phyloP scores from a whole-genome alignment of 768 basidiomycete species.

The Amanita phalloides region DNA sequence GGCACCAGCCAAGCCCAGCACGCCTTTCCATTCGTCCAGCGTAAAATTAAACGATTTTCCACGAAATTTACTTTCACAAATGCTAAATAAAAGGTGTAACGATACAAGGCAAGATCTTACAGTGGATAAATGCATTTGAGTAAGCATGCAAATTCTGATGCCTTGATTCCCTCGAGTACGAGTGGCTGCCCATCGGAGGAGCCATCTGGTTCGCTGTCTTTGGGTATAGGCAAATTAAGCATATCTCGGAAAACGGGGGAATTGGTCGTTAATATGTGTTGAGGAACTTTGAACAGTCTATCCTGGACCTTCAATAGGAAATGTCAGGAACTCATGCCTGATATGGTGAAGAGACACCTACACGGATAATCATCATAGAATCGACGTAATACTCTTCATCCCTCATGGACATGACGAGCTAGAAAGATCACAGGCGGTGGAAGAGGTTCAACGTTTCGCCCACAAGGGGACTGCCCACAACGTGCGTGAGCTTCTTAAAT shows the following conservation, averaged over 20 bases:
- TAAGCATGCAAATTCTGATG: constrained; percentile 7
- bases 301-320: neutral
- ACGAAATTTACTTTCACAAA: neutral
- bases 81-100: neutral
- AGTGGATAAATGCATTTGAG: constrained; percentile 13
- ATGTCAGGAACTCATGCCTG: no score
- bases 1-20: neutral
- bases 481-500: no score
- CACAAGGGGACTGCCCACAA: no score
- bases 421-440: no score
- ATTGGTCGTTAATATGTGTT: neutral
- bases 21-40: constrained; percentile 1
- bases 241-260: constrained; percentile 1
- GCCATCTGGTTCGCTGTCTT: neutral
- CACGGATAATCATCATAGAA: neutral
- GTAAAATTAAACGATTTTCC: neutral
- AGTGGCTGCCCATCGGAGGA: constrained; percentile 3
- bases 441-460: neutral
- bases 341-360: neutral
- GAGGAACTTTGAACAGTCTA: constrained; percentile 3
- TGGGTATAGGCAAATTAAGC: neutral
- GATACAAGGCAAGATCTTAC: neutral
- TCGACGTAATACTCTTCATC: constrained; percentile 1
- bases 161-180: neutral
- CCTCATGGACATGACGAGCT: neutral